A percentile compares a stretch with the other conserved stretches of the same genome.
phyloP scores from a whole-genome alignment of 164 flowering plant species.

The Santalum album region DNA sequence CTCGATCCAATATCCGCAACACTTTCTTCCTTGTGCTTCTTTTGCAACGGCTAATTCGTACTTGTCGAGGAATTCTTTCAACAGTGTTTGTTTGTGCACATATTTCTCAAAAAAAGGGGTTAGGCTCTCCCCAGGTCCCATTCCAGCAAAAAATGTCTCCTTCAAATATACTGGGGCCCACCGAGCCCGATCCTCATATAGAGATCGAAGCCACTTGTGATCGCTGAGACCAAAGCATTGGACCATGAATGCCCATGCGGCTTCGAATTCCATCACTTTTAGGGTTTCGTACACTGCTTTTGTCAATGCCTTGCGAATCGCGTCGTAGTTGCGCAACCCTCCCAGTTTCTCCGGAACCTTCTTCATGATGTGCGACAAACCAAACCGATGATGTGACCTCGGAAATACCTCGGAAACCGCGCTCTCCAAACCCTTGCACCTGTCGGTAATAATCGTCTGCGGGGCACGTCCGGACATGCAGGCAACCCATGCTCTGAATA shows the following conservation, averaged over 20 bases:
- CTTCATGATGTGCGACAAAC: slow-evolving; percentile 1
- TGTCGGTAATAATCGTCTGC: slow-evolving; percentile 1
- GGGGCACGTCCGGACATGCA: not conserved
- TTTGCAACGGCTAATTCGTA: slow-evolving; percentile 1
- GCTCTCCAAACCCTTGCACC: not conserved
- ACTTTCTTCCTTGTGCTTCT: not conserved
- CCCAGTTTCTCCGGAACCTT: not conserved
- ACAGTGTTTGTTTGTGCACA: not conserved
- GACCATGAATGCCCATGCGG: not conserved
- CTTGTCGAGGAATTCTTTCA: slow-evolving; percentile 1
- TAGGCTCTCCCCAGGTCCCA: not conserved
- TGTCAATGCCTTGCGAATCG: not conserved
- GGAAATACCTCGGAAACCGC: slow-evolving; percentile 3
- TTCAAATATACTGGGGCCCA: slow-evolving; percentile 1
- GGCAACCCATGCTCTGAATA: not conserved
- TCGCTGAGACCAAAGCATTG: not conserved
- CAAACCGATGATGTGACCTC: not conserved
- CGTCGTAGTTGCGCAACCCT: not conserved
- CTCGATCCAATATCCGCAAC: not conserved
- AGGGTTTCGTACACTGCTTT: not conserved
- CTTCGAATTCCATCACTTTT: not conserved
- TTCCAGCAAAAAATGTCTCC: slow-evolving; percentile 1
- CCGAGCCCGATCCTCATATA: not conserved
- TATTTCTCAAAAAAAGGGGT: not conserved
- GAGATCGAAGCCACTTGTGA: not conserved